Evolutionary conservation across 2,329 filamentous ascomycete species (phyloP).

Genomic region (Fusarium sp.): DNA sequence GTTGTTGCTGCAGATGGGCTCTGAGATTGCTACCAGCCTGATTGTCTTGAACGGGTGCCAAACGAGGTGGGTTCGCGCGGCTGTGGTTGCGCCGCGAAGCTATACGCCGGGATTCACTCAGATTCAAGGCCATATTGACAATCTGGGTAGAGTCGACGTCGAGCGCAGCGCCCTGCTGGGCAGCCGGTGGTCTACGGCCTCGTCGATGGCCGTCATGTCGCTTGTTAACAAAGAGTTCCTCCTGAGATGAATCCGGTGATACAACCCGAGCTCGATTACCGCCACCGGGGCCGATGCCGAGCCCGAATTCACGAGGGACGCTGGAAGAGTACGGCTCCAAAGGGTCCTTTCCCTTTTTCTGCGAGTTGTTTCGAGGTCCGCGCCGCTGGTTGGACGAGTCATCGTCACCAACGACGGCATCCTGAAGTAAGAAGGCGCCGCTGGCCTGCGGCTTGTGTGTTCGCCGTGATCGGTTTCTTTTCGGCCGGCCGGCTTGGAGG

Average conservation of each 20-base stretch:
- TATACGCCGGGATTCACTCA: constrained; percentile 83
- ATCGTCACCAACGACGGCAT: constrained; percentile 52
- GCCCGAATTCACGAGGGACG: constrained; percentile 30
- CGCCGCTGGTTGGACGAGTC: constrained; percentile 48
- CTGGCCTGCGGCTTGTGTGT: constrained; percentile 58
- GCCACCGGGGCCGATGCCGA: constrained; percentile 33
- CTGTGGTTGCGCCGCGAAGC: constrained; percentile 69
- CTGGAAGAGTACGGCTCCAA: constrained; percentile 27
- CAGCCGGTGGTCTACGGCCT: constrained; percentile 25
- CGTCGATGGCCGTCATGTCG: constrained; percentile 32
- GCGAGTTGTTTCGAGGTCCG: constrained; percentile 39
- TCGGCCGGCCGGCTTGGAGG: constrained; percentile 38
- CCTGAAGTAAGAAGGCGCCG: constrained; percentile 65
- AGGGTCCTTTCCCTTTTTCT: constrained; percentile 36
- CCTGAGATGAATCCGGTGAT: constrained; percentile 45
- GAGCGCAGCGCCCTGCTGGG: constrained; percentile 50
- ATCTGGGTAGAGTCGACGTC: constrained; percentile 89
- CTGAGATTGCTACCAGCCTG: constrained; percentile 69
- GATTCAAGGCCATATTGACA: constrained; percentile 88
- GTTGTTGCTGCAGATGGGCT: constrained; percentile 79
- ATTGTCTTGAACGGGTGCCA: constrained; percentile 65
- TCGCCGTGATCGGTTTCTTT: constrained; percentile 43
- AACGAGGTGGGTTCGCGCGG: constrained; percentile 62
- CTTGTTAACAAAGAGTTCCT: constrained; percentile 40
- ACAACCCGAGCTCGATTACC: constrained; percentile 38